Conservation (phyloP, 257 asterid species). For the Solanum rostratum region DNA sequence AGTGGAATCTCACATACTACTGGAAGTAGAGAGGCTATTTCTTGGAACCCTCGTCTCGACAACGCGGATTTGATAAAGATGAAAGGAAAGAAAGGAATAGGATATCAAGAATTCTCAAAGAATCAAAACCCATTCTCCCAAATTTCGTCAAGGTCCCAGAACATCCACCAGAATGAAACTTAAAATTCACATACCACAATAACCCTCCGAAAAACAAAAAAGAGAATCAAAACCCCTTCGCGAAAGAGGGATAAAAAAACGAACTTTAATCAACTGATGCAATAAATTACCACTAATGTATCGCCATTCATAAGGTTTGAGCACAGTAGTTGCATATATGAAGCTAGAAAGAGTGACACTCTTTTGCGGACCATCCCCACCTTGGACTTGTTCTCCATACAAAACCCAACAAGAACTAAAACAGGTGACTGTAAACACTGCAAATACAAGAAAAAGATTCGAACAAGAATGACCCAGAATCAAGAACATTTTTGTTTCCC, state of each 20-base stretch:
- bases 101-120: background rate
- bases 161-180: background rate
- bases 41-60: too few species aligned
- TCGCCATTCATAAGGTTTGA: conserved; percentile 80
- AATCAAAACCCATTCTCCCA: background rate
- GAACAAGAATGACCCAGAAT: conserved; percentile 29
- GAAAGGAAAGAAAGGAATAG: too few species aligned
- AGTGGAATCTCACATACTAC: too few species aligned
- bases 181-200: background rate
- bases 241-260: background rate
- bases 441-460: conserved; percentile 14
- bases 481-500: background rate
- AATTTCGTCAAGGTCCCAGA: background rate
- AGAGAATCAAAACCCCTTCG: background rate
- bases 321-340: conserved; percentile 46
- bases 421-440: conserved; percentile 4
- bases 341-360: conserved; percentile 65
- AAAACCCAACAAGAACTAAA: conserved; percentile 19
- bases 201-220: background rate
- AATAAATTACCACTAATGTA: conserved; percentile 54
- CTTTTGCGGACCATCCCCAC: conserved; percentile 10
- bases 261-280: background rate
- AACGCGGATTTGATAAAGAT: too few species aligned
- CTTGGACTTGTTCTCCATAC: conserved; percentile 20
- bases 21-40: too few species aligned